A percentile compares a stretch with the other conserved stretches of the same genome.
phyloP scores from a whole-genome alignment of 345 rosid species.

The Moringa oleifera region DNA sequence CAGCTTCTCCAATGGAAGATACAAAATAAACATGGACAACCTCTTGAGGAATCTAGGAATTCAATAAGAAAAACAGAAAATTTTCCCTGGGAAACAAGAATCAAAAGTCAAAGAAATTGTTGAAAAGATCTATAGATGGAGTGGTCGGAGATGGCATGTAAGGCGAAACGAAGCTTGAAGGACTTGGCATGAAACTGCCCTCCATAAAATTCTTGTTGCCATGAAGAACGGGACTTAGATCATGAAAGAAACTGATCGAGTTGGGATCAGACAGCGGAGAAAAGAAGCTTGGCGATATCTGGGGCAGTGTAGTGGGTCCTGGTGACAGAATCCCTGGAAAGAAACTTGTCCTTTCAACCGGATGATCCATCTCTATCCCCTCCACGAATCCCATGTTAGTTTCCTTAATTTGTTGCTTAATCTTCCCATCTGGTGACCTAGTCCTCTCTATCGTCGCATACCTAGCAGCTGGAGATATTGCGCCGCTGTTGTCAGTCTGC shows the following conservation, averaged over 20 bases:
- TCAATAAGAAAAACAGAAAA: neutral
- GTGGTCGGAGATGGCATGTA: slow-evolving; percentile 27
- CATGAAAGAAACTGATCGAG: slow-evolving; percentile 45
- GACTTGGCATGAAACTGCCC: slow-evolving; percentile 55
- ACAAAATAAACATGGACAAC: neutral
- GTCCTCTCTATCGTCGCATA: slow-evolving; percentile 61
- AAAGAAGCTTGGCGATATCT: slow-evolving; percentile 58
- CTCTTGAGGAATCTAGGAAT: neutral
- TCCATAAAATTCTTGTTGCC: slow-evolving; percentile 47
- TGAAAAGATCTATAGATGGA: slow-evolving; percentile 59
- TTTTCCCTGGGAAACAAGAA: neutral
- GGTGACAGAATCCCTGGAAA: slow-evolving; percentile 73
- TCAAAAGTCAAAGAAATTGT: slow-evolving; percentile 57
- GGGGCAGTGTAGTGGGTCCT: slow-evolving; percentile 58
- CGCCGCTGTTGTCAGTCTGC: slow-evolving; percentile 32
- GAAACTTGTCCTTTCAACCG: slow-evolving; percentile 33
- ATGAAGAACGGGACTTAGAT: slow-evolving; percentile 45
- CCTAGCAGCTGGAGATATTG: slow-evolving; percentile 75
- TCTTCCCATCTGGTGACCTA: slow-evolving; percentile 27
- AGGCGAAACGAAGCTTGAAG: slow-evolving; percentile 43
- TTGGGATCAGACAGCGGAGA: slow-evolving; percentile 50
- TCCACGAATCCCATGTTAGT: neutral
- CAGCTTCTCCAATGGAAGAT: slow-evolving; percentile 8
- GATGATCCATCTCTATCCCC: slow-evolving; percentile 8
- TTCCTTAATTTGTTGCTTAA: slow-evolving; percentile 2